Evolutionary conservation across 108 stramenopile species (phyloP), one percentile per base, ranked within the genome.

Genomic region (Cyclotella cryptica): DNA sequence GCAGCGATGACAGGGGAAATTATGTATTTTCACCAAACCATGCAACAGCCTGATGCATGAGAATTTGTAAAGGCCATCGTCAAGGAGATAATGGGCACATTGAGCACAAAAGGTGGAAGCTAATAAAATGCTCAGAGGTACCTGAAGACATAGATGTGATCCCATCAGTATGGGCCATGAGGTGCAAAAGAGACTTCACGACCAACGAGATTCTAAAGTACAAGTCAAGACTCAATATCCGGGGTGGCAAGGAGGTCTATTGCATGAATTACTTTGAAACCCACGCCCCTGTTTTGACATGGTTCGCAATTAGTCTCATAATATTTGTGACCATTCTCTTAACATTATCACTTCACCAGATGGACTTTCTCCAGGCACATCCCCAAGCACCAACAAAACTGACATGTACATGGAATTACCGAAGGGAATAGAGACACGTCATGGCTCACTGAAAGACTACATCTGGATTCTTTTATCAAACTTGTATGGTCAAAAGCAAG

Each of bases 401-500:
- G 29, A 19, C 21, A 6, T 66, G 19, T 19, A 26, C 66, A 68
- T 49, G 43, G 66, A 68, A 49, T 24, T 26, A 7, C 22, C 54
- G 39, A 18, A 22, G 3, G 55, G 21, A 12, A 57, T 57, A 4
- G 55, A 57, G 55, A 24, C 55, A 26, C 22, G 2, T 26, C 55
- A 57, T 8, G 24, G 55, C 39, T 81, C 24, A 30, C 14, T 41
- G 1, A 71, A 59, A 18, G n/a, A 67, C 47, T 4, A 47, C 5
- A 14, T 12, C 17, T 49, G 46, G 27, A 59, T 79, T 10, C 41
- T 86, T 9, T 21, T 67, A 21, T 55, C 49, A 52, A 87, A 89
- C 69, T 18, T 72, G 29, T 83, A 85, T 57, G 83, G 86, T 10
- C 72, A 26, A 24, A 57, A 57, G 21, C 55, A 57, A 57, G 55